Evolutionary conservation across 306 rosid species (phyloP).

Genomic region (Luffa acutangula): DNA sequence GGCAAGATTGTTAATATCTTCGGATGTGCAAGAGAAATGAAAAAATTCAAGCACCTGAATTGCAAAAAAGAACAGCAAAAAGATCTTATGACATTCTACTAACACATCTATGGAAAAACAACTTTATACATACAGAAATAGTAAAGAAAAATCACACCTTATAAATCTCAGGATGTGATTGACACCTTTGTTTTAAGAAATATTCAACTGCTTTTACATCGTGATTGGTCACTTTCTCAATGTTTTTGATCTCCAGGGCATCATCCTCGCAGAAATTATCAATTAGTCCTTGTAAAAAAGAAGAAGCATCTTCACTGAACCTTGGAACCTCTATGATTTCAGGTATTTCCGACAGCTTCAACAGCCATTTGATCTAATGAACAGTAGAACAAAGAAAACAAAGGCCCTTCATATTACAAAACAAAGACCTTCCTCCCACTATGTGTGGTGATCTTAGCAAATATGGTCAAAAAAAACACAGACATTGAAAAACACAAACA

Average conservation of each 20-base stretch:
- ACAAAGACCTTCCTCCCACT: not conserved
- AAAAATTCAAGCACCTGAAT: constrained; percentile 80
- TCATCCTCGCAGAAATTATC: constrained; percentile 41
- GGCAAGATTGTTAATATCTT: constrained; percentile 84
- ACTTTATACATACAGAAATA: not conserved
- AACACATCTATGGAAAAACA: constrained; percentile 4
- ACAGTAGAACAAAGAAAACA: not conserved
- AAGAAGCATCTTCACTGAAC: constrained; percentile 48
- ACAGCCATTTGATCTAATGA: constrained; percentile 61
- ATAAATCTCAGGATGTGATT: constrained; percentile 47
- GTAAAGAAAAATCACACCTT: constrained; percentile 32
- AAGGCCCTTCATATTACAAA: not conserved
- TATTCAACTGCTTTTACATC: constrained; percentile 93
- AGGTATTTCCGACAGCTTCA: constrained; percentile 57
- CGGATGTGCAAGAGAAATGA: constrained; percentile 88
- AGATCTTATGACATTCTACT: not conserved
- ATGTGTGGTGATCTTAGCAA: not conserved
- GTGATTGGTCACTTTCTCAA: constrained; percentile 73
- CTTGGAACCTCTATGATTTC: constrained; percentile 59
- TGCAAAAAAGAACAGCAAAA: not conserved
- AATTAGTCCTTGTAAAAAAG: constrained; percentile 45
- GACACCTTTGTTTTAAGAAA: constrained; percentile 70
- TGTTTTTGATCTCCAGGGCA: constrained; percentile 58
- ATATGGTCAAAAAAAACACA: not conserved
- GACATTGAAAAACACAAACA: not conserved